Conservation (phyloP, 805 yeast genomes). For the Saccharomycopsis selenospora region DNA sequence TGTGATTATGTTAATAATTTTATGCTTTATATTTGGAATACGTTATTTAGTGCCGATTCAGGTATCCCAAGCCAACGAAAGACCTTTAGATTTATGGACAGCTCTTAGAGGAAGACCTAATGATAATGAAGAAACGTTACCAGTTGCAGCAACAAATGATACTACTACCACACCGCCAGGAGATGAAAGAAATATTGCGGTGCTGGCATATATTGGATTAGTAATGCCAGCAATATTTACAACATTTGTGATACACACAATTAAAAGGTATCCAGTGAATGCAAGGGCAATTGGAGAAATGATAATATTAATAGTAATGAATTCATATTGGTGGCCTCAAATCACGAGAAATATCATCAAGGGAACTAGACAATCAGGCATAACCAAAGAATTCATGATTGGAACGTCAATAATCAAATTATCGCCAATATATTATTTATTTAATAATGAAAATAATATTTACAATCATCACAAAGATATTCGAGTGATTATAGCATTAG, state of each 20-base stretch:
- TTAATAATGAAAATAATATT: slow-evolving; percentile 47
- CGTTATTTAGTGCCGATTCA: slow-evolving; percentile 63
- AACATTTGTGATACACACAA: slow-evolving; percentile 50
- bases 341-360: slow-evolving; percentile 67
- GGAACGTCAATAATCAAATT: slow-evolving; percentile 59
- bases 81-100: slow-evolving; percentile 58
- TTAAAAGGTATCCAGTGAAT: slow-evolving; percentile 55
- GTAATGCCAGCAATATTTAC: slow-evolving; percentile 47
- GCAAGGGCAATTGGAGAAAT: slow-evolving; percentile 54
- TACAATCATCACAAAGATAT: slow-evolving; percentile 64
- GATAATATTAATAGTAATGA: slow-evolving; percentile 40
- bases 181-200: slow-evolving; percentile 50
- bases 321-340: slow-evolving; percentile 87
- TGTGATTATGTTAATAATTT: slow-evolving; percentile 59
- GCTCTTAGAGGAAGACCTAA: slow-evolving; percentile 53
- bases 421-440: slow-evolving; percentile 59
- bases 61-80: slow-evolving; percentile 65
- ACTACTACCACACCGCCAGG: slow-evolving; percentile 25
- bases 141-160: not conserved
- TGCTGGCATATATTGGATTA: slow-evolving; percentile 51
- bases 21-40: slow-evolving; percentile 69
- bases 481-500: slow-evolving; percentile 38
- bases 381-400: slow-evolving; percentile 63
- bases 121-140: slow-evolving; percentile 26
- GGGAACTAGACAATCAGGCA: slow-evolving; percentile 58